A percentile compares a stretch with the other conserved stretches of the same genome.
phyloP scores from a whole-genome alignment of 768 basidiomycete genomes.

The Termitomyces sp. region DNA sequence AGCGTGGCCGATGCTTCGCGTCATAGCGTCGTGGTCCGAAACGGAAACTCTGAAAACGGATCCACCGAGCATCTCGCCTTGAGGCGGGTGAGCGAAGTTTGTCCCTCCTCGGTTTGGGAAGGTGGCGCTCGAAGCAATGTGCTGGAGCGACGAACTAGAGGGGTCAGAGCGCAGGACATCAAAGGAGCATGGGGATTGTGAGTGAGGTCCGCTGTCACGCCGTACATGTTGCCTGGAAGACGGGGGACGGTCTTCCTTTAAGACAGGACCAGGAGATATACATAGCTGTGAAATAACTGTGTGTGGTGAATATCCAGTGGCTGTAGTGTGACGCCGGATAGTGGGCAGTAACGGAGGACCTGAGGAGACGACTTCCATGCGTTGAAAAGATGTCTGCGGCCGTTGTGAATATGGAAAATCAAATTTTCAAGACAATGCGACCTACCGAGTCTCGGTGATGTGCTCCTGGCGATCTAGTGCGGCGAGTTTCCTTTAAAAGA shows the following conservation, averaged over 20 bases:
- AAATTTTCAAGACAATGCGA: neutral
- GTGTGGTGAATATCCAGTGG: neutral
- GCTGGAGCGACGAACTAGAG: conserved; percentile 39
- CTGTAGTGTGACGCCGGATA: conserved; percentile 8
- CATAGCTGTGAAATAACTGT: neutral
- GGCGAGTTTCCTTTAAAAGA: conserved; percentile 15
- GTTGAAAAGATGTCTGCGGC: neutral
- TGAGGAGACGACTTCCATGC: neutral
- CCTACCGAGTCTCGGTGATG: conserved; percentile 3
- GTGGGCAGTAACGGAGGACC: neutral
- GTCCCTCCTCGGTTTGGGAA: conserved; percentile 29
- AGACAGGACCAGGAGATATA: neutral
- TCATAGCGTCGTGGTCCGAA: neutral
- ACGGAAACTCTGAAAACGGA: conserved; percentile 39
- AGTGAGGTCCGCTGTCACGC: neutral
- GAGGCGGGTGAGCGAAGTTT: neutral
- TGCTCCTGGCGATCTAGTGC: conserved; percentile 5
- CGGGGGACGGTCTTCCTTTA: neutral
- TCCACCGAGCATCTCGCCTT: conserved; percentile 24
- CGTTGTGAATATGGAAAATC: neutral
- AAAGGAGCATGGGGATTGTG: conserved; percentile 33
- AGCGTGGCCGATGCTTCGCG: conserved; percentile 9
- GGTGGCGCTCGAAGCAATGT: conserved; percentile 41
- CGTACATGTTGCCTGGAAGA: neutral
- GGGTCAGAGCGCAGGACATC: conserved; percentile 46